These are phyloP conservation scores for Rhodotorula sphaerocarpa DNA, from an alignment of 768 basidiomycete genomes.

Conservation along the genomic window DNA sequence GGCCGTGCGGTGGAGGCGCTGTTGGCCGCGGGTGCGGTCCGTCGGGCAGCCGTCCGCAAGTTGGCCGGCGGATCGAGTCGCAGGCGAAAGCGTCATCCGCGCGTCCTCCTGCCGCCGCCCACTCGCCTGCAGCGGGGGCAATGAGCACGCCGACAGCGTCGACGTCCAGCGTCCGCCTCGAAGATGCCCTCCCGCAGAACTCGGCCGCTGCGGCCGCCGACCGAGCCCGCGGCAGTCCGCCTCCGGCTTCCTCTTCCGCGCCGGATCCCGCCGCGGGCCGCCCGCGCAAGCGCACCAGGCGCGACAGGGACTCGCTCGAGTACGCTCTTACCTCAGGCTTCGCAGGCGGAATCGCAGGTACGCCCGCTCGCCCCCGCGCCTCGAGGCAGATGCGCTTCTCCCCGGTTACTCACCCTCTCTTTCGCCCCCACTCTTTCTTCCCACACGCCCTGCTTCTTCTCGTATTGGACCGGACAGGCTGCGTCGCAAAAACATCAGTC, in stretches of 20 bases:
- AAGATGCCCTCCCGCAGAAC: neutral
- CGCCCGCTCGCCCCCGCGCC: conserved; percentile 40
- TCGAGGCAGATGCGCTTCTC: no score
- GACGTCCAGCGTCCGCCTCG: conserved; percentile 3
- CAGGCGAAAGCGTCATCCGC: no score
- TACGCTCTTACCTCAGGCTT: conserved; percentile 72
- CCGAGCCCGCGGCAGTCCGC: neutral
- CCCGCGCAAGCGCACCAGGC: conserved; percentile 1
- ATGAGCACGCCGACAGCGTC: neutral
- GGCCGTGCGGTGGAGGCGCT: no score
- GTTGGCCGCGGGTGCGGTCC: no score
- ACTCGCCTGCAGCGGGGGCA: no score
- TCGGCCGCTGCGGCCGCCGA: neutral
- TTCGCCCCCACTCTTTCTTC: neutral
- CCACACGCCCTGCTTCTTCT: conserved; percentile 1
- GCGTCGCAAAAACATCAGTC: conserved; percentile 40
- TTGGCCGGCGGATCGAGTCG: no score
- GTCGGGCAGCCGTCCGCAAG: no score
- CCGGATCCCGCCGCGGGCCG: neutral
- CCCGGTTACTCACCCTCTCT: no score
- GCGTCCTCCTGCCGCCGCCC: no score
- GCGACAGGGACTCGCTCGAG: conserved; percentile 42
- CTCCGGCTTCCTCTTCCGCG: neutral
- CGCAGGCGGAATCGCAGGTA: conserved; percentile 89
- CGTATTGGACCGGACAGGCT: conserved; percentile 12